Evolutionary conservation across 2,329 filamentous ascomycete genomes (phyloP).

Genomic region (Paracamarosporium sp.): DNA sequence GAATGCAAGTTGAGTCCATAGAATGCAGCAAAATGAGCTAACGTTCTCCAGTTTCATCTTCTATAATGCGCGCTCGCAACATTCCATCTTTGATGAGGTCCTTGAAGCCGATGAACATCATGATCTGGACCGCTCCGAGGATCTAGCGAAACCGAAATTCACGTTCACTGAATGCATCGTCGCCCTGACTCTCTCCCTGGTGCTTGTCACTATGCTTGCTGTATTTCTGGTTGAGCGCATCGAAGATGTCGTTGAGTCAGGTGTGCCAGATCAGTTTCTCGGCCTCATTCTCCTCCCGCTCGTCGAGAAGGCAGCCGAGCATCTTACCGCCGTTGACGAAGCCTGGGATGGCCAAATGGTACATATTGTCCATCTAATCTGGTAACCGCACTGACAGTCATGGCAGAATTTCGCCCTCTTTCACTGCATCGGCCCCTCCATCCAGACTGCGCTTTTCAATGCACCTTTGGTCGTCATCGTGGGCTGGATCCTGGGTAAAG

Average conservation of each 20-base stretch:
- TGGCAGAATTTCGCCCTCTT: slow-evolving; percentile 77
- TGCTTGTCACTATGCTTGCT: slow-evolving; percentile 75
- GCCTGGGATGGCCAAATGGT: slow-evolving; percentile 79
- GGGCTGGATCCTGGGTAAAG: slow-evolving; percentile 75
- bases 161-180: slow-evolving; percentile 76
- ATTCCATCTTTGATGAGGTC: slow-evolving; percentile 78
- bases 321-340: slow-evolving; percentile 79
- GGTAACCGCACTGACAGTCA: slow-evolving; percentile 5
- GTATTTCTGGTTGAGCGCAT: slow-evolving; percentile 79
- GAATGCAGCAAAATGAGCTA: slow-evolving; percentile 60
- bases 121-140: slow-evolving; percentile 68
- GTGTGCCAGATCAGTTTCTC: slow-evolving; percentile 61
- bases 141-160: slow-evolving; percentile 69
- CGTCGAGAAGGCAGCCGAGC: slow-evolving; percentile 75
- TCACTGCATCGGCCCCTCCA: slow-evolving; percentile 83
- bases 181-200: slow-evolving; percentile 68
- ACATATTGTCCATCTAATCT: not conserved
- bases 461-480: slow-evolving; percentile 83
- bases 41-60: slow-evolving; percentile 67
- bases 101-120: slow-evolving; percentile 74
- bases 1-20: slow-evolving; percentile 57
- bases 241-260: slow-evolving; percentile 62
- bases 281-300: slow-evolving; percentile 80
- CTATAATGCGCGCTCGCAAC: slow-evolving; percentile 78
- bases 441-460: slow-evolving; percentile 90